A percentile compares a stretch with the other conserved stretches of the same genome.
Evolutionary conservation across 805 yeast genomes (phyloP).

Genomic region (Pichia californica): DNA sequence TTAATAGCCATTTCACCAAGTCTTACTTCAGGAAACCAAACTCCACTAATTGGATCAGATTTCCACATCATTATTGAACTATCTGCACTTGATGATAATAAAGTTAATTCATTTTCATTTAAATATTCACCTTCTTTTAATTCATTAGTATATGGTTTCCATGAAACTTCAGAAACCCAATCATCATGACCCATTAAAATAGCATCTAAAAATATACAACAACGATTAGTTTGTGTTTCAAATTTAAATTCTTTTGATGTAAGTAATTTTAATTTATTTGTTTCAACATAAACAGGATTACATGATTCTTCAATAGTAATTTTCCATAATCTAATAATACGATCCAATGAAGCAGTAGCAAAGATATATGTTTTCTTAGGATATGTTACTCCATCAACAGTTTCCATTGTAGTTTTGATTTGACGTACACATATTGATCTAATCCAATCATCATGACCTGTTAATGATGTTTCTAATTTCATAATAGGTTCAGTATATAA

Average conservation of each 20-base stretch:
- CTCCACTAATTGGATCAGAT: constrained; percentile 77
- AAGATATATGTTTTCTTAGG: constrained; percentile 49
- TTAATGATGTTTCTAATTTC: constrained; percentile 33
- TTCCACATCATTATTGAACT: constrained; percentile 92
- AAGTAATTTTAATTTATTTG: constrained; percentile 43
- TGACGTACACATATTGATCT: constrained; percentile 60
- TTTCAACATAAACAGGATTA: constrained; percentile 40
- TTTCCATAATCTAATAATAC: constrained; percentile 88
- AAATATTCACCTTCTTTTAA: not conserved
- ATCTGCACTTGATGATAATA: constrained; percentile 87
- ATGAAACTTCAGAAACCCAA: constrained; percentile 81
- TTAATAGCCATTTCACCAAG: constrained; percentile 90
- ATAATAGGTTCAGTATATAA: constrained; percentile 36
- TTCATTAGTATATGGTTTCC: constrained; percentile 52
- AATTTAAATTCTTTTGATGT: constrained; percentile 72
- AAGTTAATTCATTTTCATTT: constrained; percentile 33
- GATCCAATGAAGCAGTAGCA: constrained; percentile 90
- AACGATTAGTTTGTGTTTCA: constrained; percentile 30
- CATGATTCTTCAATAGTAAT: constrained; percentile 50
- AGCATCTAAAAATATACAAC: constrained; percentile 77
- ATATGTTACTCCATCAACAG: not conserved
- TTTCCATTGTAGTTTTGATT: constrained; percentile 24
- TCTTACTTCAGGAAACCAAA: constrained; percentile 78
- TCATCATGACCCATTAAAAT: constrained; percentile 97
- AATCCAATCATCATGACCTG: constrained; percentile 98